Evolutionary conservation across 1,284 basidiomycete species (phyloP), one percentile per base, ranked within the genome.

Genomic region (Apiotrichum laibachii): DNA sequence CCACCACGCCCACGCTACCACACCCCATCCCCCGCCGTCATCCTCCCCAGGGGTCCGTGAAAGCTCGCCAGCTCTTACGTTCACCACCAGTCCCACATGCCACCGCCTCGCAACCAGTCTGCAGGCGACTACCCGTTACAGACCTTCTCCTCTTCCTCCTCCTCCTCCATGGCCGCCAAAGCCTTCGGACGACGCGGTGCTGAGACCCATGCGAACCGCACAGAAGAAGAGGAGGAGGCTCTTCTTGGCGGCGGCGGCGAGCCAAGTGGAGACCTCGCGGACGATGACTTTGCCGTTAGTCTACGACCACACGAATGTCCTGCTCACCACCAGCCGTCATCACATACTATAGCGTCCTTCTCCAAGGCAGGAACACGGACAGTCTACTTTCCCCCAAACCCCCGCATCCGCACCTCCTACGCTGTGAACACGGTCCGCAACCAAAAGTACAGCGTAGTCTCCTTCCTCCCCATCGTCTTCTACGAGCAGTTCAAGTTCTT

Each of bases 401-500:
- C 16, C 71, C 68, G 59, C 46, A n/a, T 51, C 5, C 64, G 71
- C 19, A 70, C 77, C 1, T 65, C 67, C 19, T 82, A 74, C 57
- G 80, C 83, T 0, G 69, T 92, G 34, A 99, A 99, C 77, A 87
- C 89, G 37, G 89, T 98, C 45, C 87, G 91, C 67, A 99, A 99
- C 72, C 95, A 98, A 77, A 99, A 99, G 80, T 99, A 99, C 83
- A 96, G 92, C 72, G 80, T 90, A 53, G 83, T 92, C 78, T 92
- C 91, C 11, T 99, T 99, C 81, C 83, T 99, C 5, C 95, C 95
- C 0, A 84, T 97, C 62, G 94, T 99, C 46, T 87, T 99, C 75
- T 99, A 98, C 78, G 94, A 98, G 77, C 96, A 99, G 78, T 99
- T 99, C 88, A 99, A 98, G 79, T 98, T 96, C 83, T 99, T 99